Percentiles rank a stretch among this genome's conserved stretches.
phyloP scores from a whole-genome alignment of 1,284 basidiomycete genomes.

The Malassezia restricta region DNA sequence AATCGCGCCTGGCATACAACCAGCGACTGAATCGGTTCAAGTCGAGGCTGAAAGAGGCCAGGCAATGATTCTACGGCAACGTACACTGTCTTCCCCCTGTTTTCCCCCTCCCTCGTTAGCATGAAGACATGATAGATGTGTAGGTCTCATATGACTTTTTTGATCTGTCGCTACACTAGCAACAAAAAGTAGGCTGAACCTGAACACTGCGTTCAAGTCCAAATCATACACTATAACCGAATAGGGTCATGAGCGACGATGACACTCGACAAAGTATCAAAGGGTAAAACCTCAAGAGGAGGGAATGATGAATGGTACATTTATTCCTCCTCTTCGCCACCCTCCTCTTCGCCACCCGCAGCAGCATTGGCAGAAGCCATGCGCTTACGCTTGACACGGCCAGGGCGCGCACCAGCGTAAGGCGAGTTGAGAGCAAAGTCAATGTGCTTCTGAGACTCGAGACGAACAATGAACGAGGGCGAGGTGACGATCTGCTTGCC shows the following conservation, averaged over 20 bases:
- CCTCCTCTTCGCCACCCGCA: constrained; percentile 69
- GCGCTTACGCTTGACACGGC: constrained; percentile 98
- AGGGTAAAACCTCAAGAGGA: neutral
- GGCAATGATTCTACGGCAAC: neutral
- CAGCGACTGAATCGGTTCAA: constrained; percentile 35
- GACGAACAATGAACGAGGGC: constrained; percentile 88
- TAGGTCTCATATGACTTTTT: constrained; percentile 13
- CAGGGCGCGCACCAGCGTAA: constrained; percentile 89
- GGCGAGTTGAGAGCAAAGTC: constrained; percentile 96
- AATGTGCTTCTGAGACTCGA: constrained; percentile 62
- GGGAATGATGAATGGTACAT: neutral
- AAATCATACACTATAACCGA: constrained; percentile 4
- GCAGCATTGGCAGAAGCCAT: constrained; percentile 81
- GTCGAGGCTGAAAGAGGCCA: constrained; percentile 28
- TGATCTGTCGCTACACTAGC: constrained; percentile 5
- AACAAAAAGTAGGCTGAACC: neutral
- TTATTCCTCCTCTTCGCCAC: constrained; percentile 56
- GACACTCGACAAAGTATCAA: neutral
- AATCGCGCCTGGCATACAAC: constrained; percentile 30
- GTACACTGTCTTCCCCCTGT: neutral
- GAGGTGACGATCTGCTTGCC: constrained; percentile 99
- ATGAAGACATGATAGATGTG: neutral
- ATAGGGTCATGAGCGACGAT: neutral
- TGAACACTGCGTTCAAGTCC: neutral
- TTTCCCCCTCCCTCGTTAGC: neutral